Base-by-base conservation (phyloP, 1,284 basidiomycete genomes). In the Sanguinoderma infundibulare region DNA sequence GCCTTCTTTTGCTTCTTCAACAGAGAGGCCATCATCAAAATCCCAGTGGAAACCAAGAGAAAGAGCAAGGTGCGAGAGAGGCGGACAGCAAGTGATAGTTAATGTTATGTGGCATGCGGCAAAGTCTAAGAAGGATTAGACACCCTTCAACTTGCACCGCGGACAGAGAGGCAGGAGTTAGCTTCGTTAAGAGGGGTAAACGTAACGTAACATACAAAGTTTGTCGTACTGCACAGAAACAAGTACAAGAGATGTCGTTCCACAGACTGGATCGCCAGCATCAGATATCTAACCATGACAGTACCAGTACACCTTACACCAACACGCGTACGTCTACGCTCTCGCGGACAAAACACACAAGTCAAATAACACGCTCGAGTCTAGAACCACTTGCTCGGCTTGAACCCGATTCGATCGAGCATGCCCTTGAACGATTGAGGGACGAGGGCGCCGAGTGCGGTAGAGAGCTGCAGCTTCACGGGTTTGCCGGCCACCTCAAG, bases 1-100 rank as follows among this genome's bases (percentile, higher is more conserved):
- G 68, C 75, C 67, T 85, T 86, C 30, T 83, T 84, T 70, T 87
- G 89, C 8, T 81, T 80, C 74, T 87, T 90, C 59, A 91, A 75
- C 39, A 90, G 70, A 7, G 90, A 86, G 28, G 90, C 82, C 91
- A 93, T 92, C 30, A 5, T 38, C n/a, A n/a, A n/a, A 47, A 32
- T 10, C 1, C 26, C 26, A 32, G 28, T 0, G 17, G n/a, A 5
- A 10, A 10, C 14, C 26, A 9, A 32, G 7, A 1, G 26, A 47
- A 28, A 47, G n/a, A n/a, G n/a, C n/a, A 40, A n/a, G 32, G 12
- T 5, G 4, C 12, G n/a, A 44, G n/a, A 22, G 20, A 22, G 6
- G 24, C 24, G 15, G 12, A 14, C 24, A 46, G 42, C 42, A 28
- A n/a, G n/a, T n/a, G n/a, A n/a, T n/a, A n/a, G n/a, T n/a, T n/a